Percentiles rank a stretch among this genome's conserved stretches.
phyloP scores from a whole-genome alignment of 441 rosid species.

The Arabidopsis hybrid region DNA sequence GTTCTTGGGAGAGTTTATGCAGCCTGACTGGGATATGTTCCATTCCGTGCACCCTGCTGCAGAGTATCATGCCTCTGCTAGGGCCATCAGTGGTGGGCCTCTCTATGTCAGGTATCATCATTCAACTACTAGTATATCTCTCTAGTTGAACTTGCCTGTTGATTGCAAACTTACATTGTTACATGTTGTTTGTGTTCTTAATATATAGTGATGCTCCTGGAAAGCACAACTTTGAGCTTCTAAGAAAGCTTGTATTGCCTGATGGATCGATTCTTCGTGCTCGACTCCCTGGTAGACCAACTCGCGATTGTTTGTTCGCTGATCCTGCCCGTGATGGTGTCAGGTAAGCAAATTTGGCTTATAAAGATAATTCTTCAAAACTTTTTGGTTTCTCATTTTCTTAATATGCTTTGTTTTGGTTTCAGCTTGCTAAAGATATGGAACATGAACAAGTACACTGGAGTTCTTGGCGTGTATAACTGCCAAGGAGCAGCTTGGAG shows the following conservation, averaged over 20 bases:
- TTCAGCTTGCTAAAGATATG: constrained; percentile 94
- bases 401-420: not conserved
- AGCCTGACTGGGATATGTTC: constrained; percentile 98
- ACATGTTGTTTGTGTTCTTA: constrained; percentile 2
- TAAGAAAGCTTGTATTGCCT: constrained; percentile 82
- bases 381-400: not conserved
- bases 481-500: constrained; percentile 99
- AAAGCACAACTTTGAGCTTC: constrained; percentile 77
- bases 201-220: constrained; percentile 83
- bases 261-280: constrained; percentile 89
- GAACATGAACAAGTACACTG: constrained; percentile 96
- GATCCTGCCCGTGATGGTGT: constrained; percentile 91
- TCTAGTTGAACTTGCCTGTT: not conserved
- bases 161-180: constrained; percentile 19
- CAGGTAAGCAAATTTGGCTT: constrained; percentile 50
- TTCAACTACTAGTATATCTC: not conserved
- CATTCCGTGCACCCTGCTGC: constrained; percentile 91
- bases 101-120: constrained; percentile 77
- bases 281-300: constrained; percentile 84
- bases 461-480: constrained; percentile 84
- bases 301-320: constrained; percentile 73
- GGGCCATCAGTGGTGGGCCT: constrained; percentile 95
- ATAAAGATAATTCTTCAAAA: not conserved
- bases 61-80: constrained; percentile 89
- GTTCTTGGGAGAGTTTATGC: constrained; percentile 92